Percentiles rank a stretch among this genome's conserved stretches.
Conservation (phyloP, 495 filamentous ascomycete genomes). For the Articulospora tetracladia region DNA sequence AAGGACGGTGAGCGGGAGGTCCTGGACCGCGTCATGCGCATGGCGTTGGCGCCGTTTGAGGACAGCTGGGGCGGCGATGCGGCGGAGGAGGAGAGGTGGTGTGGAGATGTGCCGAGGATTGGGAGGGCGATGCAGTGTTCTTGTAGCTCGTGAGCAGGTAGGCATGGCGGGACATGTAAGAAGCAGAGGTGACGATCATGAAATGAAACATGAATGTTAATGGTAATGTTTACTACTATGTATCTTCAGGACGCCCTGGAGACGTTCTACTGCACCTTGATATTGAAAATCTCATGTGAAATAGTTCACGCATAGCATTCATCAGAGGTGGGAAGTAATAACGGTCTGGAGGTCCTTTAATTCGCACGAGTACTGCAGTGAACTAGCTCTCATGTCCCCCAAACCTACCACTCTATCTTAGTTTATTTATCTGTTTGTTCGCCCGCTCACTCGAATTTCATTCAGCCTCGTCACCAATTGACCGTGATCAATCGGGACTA, state of each 20-base stretch:
- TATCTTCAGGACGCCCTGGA: too few relatives aligned
- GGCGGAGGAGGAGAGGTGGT: slow-evolving; percentile 78
- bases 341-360: not conserved
- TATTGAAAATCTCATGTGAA: too few relatives aligned
- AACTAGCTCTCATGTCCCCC: not conserved
- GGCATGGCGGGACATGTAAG: too few relatives aligned
- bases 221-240: too few relatives aligned
- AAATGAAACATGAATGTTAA: too few relatives aligned
- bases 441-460: not conserved
- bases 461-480: not conserved
- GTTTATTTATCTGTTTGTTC: not conserved
- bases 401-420: not conserved
- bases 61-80: slow-evolving; percentile 71
- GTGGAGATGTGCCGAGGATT: slow-evolving; percentile 76
- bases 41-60: slow-evolving; percentile 78
- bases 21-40: slow-evolving; percentile 67
- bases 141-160: slow-evolving; percentile 52
- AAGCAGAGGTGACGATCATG: too few relatives aligned
- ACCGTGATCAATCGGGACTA: not conserved
- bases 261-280: too few relatives aligned
- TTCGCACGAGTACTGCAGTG: slow-evolving; percentile 1
- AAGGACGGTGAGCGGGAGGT: slow-evolving; percentile 77
- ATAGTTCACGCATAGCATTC: too few relatives aligned
- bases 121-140: slow-evolving; percentile 86
- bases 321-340: too few relatives aligned